phyloP scores from a whole-genome alignment of 495 filamentous ascomycete species.

The Aspergillus conjunctus region DNA sequence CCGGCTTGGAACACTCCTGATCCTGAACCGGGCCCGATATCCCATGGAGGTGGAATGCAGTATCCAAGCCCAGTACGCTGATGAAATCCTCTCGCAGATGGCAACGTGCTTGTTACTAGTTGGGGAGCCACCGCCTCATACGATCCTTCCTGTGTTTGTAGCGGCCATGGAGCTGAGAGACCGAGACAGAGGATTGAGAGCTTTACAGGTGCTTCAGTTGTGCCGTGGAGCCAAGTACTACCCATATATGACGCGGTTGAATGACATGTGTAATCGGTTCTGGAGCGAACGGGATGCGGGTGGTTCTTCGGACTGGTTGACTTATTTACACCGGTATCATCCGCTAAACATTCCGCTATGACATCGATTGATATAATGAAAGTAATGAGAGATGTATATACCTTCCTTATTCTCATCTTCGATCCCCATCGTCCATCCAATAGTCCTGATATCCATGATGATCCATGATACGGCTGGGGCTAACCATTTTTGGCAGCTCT shows the following conservation, averaged over 20 bases:
- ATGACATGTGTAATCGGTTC: not conserved
- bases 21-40: not conserved
- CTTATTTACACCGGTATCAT: not conserved
- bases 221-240: conserved; percentile 1
- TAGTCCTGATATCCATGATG: too few species aligned
- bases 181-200: not conserved
- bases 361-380: too few species aligned
- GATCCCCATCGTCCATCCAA: too few species aligned
- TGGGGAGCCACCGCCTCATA: not conserved
- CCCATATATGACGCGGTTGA: not conserved
- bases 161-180: not conserved
- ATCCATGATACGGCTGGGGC: not conserved
- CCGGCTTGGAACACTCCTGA: not conserved
- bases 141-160: not conserved
- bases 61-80: not conserved
- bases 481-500: not conserved
- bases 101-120: not conserved
- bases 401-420: too few species aligned
- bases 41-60: not conserved
- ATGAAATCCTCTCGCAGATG: not conserved
- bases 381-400: too few species aligned
- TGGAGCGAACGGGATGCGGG: not conserved
- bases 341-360: not conserved
- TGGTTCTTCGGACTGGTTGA: not conserved
- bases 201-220: not conserved